A percentile compares a stretch with the other conserved stretches of the same genome.
Conservation (phyloP, 2,329 filamentous ascomycete species). For the Coniochaeta ligniaria region DNA sequence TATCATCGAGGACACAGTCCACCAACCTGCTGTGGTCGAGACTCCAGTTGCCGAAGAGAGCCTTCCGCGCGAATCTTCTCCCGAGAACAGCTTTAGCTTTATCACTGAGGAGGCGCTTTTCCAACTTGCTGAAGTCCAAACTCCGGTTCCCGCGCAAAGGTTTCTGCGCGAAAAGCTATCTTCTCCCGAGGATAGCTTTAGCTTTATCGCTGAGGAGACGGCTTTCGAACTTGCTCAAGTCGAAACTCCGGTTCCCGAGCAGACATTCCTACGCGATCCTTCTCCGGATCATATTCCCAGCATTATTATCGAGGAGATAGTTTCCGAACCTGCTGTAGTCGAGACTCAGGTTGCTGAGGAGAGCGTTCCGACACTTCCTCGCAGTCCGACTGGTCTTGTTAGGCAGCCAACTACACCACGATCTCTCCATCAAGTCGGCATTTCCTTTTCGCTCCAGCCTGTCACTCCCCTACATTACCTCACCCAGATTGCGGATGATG, state of each 20-base stretch:
- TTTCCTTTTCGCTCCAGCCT: background rate
- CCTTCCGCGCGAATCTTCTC: background rate
- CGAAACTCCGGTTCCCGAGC: background rate
- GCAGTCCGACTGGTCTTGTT: background rate
- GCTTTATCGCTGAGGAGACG: background rate
- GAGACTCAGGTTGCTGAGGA: background rate
- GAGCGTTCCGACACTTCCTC: background rate
- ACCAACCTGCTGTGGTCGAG: background rate
- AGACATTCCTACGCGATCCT: background rate
- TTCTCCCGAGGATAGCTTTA: background rate
- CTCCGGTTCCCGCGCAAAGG: background rate
- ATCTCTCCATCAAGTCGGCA: background rate
- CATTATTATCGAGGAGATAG: background rate
- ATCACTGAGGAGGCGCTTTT: background rate
- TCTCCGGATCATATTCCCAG: background rate
- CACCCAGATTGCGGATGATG: background rate
- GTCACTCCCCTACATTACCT: background rate
- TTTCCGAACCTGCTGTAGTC: background rate
- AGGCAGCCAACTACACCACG: background rate
- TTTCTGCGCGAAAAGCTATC: too few species aligned
- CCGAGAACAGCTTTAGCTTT: background rate
- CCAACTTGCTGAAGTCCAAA: background rate
- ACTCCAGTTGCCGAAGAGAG: background rate
- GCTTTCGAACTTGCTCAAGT: background rate
- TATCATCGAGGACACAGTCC: background rate